Evolutionary conservation across 768 basidiomycete genomes (phyloP).

Genomic region (Lactarius indigo): DNA sequence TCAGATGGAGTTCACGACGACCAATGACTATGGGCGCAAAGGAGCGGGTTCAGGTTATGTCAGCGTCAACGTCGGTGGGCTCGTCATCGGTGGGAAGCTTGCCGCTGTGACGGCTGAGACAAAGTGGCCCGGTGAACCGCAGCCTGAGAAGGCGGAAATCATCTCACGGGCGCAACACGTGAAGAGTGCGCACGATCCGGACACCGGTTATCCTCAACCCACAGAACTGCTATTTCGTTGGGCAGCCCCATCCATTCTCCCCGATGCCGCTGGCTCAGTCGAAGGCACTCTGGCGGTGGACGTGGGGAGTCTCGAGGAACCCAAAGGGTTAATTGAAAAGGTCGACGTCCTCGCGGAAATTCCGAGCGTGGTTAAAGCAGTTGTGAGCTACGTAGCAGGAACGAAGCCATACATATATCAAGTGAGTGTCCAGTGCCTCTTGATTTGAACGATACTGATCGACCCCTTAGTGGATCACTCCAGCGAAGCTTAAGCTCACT

Average conservation of each 20-base stretch:
- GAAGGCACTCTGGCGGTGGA: conserved; percentile 55
- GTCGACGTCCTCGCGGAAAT: conserved; percentile 95
- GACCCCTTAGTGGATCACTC: conserved; percentile 53
- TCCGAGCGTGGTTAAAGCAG: conserved; percentile 86
- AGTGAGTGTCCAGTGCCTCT: conserved; percentile 42
- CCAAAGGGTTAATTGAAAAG: conserved; percentile 82
- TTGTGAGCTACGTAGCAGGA: conserved; percentile 89
- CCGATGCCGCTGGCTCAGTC: conserved; percentile 49
- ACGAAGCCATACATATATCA: conserved; percentile 95
- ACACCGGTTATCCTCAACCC: conserved; percentile 81
- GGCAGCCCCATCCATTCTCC: conserved; percentile 63
- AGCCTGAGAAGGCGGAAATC: conserved; percentile 42
- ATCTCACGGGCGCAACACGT: conserved; percentile 66
- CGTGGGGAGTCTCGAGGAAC: conserved; percentile 53
- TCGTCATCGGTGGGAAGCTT: conserved; percentile 79
- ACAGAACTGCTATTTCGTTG: conserved; percentile 68
- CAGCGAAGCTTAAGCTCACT: conserved; percentile 47
- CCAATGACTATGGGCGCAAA: conserved; percentile 69
- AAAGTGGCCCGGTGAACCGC: conserved; percentile 62
- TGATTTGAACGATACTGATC: conserved; percentile 4
- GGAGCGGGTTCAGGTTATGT: conserved; percentile 81
- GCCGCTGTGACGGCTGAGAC: conserved; percentile 77
- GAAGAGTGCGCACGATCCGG: conserved; percentile 58
- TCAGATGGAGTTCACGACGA: conserved; percentile 95
- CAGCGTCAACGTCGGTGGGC: conserved; percentile 78